A percentile compares a stretch with the other conserved stretches of the same genome.
These are phyloP conservation scores for Alternaria hordeiaustralica DNA, from an alignment of 2,329 filamentous ascomycete species.

Conservation along the genomic window DNA sequence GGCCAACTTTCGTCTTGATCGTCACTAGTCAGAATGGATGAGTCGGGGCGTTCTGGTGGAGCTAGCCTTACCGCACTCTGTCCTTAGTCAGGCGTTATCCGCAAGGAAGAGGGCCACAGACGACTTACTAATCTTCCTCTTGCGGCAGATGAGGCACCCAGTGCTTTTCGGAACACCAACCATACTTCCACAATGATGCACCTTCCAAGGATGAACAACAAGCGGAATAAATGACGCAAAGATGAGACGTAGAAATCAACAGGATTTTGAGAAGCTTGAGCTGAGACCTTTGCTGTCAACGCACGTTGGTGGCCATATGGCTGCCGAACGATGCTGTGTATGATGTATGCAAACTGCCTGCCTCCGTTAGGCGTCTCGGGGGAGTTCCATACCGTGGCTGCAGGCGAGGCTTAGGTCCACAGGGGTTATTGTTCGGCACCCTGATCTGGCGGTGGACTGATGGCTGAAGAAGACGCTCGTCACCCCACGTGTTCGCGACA, in stretches of 20 bases:
- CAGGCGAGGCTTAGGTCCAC: conserved; percentile 18
- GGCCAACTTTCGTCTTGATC: conserved; percentile 46
- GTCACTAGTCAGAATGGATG: conserved; percentile 14
- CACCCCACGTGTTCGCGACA: conserved; percentile 32
- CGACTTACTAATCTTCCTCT: conserved; percentile 43
- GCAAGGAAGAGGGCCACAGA: neutral
- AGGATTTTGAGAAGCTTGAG: neutral
- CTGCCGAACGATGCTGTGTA: conserved; percentile 12
- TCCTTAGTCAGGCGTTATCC: conserved; percentile 12
- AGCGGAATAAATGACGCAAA: neutral
- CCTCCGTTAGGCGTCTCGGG: conserved; percentile 12
- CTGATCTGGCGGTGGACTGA: conserved; percentile 19
- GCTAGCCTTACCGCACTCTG: conserved; percentile 27
- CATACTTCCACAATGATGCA: conserved; percentile 22
- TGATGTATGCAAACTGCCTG: conserved; percentile 14
- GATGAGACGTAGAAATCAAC: neutral
- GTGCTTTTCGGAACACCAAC: conserved; percentile 46
- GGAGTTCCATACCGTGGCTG: conserved; percentile 11
- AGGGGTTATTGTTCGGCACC: conserved; percentile 9
- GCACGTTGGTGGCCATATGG: conserved; percentile 7
- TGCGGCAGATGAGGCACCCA: conserved; percentile 41
- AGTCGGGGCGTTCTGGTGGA: conserved; percentile 2
- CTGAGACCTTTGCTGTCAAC: conserved; percentile 4
- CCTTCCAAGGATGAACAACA: neutral
- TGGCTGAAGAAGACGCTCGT: conserved; percentile 7